These are phyloP conservation scores for Pseudocercospora musae DNA, from an alignment of 2,329 filamentous ascomycete species.

Conservation along the genomic window DNA sequence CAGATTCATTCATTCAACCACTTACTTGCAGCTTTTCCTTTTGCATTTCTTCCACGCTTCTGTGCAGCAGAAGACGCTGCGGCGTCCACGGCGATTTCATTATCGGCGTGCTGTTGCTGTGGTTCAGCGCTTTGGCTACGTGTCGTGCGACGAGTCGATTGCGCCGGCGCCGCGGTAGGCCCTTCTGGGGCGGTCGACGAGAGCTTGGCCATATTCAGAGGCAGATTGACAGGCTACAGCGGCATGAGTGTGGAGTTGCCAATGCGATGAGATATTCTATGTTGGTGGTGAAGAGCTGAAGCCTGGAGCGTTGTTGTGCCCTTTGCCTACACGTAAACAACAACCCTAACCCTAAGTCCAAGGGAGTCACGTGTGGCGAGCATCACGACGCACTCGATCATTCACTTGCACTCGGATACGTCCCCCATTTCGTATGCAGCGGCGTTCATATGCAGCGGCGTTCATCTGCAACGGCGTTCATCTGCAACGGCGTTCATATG, in stretches of 20 bases:
- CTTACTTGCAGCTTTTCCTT: constrained; percentile 1
- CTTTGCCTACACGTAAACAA: neutral
- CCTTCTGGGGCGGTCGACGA: constrained; percentile 6
- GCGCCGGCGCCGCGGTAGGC: constrained; percentile 1
- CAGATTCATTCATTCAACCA: neutral
- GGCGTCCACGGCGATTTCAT: neutral
- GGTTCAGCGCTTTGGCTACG: constrained; percentile 13
- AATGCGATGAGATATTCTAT: neutral
- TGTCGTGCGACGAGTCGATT: constrained; percentile 7
- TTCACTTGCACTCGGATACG: no score
- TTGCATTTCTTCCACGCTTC: neutral
- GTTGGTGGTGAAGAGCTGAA: neutral
- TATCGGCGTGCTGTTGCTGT: neutral
- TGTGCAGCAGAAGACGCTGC: neutral
- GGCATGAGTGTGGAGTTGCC: neutral
- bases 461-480: no score
- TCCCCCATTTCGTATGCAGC: no score
- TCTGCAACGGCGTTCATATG: no score
- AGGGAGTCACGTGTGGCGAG: neutral
- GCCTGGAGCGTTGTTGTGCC: neutral
- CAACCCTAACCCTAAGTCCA: neutral
- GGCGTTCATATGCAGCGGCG: no score
- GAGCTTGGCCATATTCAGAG: constrained; percentile 6
- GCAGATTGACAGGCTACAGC: neutral
- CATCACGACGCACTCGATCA: neutral